Percentiles rank a stretch among this genome's conserved stretches.
Evolutionary conservation across 2,329 filamentous ascomycete species (phyloP).

Genomic region (Penicillium fuscoglaucum): DNA sequence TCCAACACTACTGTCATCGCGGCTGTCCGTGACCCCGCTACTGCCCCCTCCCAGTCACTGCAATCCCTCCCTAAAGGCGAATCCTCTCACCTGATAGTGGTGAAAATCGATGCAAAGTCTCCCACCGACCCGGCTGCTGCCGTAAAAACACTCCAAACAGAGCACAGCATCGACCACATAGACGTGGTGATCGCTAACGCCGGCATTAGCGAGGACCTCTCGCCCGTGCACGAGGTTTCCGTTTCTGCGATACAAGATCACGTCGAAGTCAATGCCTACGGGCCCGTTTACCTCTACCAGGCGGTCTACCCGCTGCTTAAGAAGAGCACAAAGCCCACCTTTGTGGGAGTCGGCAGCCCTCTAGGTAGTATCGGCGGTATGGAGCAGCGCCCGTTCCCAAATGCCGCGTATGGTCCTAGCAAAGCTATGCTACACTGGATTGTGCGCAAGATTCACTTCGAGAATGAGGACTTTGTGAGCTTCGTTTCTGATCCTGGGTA

Average conservation of each 20-base stretch:
- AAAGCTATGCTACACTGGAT: background rate
- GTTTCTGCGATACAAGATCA: constrained; percentile 28
- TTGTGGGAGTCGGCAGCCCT: background rate
- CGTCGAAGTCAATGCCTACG: constrained; percentile 38
- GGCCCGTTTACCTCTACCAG: constrained; percentile 19
- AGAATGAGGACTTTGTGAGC: background rate
- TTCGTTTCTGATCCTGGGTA: constrained; percentile 1
- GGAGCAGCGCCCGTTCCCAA: background rate
- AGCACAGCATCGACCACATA: constrained; percentile 42
- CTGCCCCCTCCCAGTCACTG: background rate
- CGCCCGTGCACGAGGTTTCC: constrained; percentile 17
- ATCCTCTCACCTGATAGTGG: constrained; percentile 42
- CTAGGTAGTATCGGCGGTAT: constrained; percentile 2
- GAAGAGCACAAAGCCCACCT: constrained; percentile 4
- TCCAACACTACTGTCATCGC: constrained; percentile 7
- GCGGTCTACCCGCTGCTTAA: constrained; percentile 4
- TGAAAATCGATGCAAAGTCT: constrained; percentile 46
- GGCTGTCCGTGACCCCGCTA: background rate
- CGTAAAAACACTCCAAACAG: constrained; percentile 30
- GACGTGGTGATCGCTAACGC: constrained; percentile 58
- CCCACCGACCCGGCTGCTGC: constrained; percentile 38
- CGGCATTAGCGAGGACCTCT: constrained; percentile 35
- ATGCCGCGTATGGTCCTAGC: constrained; percentile 16
- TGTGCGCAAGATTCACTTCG: background rate
- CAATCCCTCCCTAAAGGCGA: constrained; percentile 36